Conservation (phyloP, 148 eudicot species). For the Euryodendron excelsum region DNA sequence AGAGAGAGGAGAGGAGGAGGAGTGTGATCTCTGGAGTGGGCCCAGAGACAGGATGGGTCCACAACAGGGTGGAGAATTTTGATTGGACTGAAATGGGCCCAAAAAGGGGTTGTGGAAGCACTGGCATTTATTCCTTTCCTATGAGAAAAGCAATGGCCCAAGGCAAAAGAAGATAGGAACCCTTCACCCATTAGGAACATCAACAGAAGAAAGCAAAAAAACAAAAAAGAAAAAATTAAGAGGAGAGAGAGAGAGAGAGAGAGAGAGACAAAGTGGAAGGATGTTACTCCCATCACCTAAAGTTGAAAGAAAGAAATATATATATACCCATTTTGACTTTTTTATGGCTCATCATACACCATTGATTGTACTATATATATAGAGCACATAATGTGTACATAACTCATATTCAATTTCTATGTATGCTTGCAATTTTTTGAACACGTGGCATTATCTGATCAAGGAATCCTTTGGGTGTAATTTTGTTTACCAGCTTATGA, state of each 20-base stretch:
- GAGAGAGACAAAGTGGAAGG: slow-evolving; percentile 20
- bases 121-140: slow-evolving; percentile 31
- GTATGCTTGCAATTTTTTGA: background rate
- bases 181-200: slow-evolving; percentile 33
- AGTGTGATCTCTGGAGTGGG: slow-evolving; percentile 20
- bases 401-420: too few species aligned
- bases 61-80: slow-evolving; percentile 11
- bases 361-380: slow-evolving; percentile 16
- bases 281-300: slow-evolving; percentile 19
- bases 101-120: slow-evolving; percentile 25
- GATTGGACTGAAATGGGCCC: slow-evolving; percentile 25
- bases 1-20: slow-evolving; percentile 2
- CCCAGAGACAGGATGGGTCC: slow-evolving; percentile 39
- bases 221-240: background rate
- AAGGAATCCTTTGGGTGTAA: too few species aligned
- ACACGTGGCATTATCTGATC: background rate
- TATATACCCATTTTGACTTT: slow-evolving; percentile 25
- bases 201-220: background rate
- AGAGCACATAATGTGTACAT: too few species aligned
- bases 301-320: background rate
- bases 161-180: slow-evolving; percentile 41
- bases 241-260: background rate
- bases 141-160: slow-evolving; percentile 41
- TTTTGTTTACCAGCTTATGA: too few species aligned
- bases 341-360: slow-evolving; percentile 21